These are phyloP conservation scores for Phlyctochytrium bullatum DNA, from an alignment of 192 early-diverging fungal genomes.

Conservation along the genomic window DNA sequence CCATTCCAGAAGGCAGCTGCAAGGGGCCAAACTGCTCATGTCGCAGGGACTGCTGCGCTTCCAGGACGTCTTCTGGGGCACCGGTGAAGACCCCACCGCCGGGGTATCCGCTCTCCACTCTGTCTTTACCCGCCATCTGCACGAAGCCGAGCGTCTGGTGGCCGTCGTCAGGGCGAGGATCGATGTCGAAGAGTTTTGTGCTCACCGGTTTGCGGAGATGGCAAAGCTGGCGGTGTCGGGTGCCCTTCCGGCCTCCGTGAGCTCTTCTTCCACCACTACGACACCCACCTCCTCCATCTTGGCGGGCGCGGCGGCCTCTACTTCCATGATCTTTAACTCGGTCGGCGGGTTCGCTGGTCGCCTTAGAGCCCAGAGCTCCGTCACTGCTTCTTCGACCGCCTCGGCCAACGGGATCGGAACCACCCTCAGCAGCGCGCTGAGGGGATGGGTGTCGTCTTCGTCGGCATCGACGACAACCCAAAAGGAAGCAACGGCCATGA, in stretches of 20 bases:
- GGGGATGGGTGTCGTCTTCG: constrained; percentile 6
- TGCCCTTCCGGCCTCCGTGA: background rate
- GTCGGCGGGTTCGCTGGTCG: background rate
- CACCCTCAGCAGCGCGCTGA: background rate
- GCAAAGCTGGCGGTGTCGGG: background rate
- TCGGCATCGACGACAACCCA: background rate
- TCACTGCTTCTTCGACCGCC: background rate
- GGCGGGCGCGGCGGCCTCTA: background rate
- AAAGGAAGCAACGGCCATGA: background rate
- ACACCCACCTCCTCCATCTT: background rate
- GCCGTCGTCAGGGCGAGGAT: constrained; percentile 17
- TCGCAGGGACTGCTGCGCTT: constrained; percentile 26
- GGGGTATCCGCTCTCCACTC: constrained; percentile 24
- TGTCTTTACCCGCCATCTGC: constrained; percentile 27
- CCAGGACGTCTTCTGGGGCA: constrained; percentile 35
- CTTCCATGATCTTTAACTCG: no score
- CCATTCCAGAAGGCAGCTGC: no score
- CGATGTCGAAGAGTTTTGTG: constrained; percentile 13
- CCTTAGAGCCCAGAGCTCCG: background rate
- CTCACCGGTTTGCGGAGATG: constrained; percentile 19
- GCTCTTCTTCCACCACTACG: background rate
- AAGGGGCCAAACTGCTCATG: no score
- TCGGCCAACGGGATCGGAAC: no score
- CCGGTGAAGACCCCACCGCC: constrained; percentile 18
- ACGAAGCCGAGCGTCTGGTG: constrained; percentile 22